Conservation (phyloP, 495 filamentous ascomycete genomes). For the Neurospora sp. region DNA sequence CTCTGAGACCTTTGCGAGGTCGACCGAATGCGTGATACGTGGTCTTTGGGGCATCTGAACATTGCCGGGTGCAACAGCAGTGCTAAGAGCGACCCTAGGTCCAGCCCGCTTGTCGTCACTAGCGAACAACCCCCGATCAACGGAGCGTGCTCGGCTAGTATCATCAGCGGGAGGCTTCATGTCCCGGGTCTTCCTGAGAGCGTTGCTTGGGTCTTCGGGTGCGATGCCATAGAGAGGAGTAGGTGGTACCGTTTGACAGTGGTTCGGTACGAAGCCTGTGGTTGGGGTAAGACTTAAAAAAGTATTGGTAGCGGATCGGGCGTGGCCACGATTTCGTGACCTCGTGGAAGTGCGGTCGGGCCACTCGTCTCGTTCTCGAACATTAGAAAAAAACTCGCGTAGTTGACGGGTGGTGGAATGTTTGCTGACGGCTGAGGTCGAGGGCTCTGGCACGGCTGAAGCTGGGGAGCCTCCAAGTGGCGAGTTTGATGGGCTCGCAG, state of each 20-base stretch:
- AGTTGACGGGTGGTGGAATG: slow-evolving; percentile 21
- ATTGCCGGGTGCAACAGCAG: slow-evolving; percentile 52
- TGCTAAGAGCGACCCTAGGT: slow-evolving; percentile 52
- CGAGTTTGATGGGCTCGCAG: slow-evolving; percentile 57
- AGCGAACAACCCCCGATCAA: slow-evolving; percentile 46
- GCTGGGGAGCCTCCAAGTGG: slow-evolving; percentile 22
- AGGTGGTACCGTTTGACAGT: slow-evolving; percentile 32
- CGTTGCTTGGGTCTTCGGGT: slow-evolving; percentile 27
- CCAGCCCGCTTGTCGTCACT: slow-evolving; percentile 52
- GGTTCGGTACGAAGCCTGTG: slow-evolving; percentile 12
- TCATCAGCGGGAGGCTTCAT: slow-evolving; percentile 38
- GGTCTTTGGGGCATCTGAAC: slow-evolving; percentile 41
- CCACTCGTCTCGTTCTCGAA: slow-evolving; percentile 36
- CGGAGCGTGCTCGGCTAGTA: slow-evolving; percentile 38
- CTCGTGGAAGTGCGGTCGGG: slow-evolving; percentile 17
- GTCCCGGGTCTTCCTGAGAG: slow-evolving; percentile 34
- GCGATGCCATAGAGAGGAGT: slow-evolving; percentile 38
- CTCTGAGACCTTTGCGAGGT: slow-evolving; percentile 7
- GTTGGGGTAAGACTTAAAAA: slow-evolving; percentile 31
- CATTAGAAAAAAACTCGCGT: slow-evolving; percentile 27
- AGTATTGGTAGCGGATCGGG: slow-evolving; percentile 46
- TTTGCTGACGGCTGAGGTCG: slow-evolving; percentile 25
- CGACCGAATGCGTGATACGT: slow-evolving; percentile 22
- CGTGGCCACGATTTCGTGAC: slow-evolving; percentile 26
- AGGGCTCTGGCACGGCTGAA: slow-evolving; percentile 33